Percentiles rank a stretch among this genome's conserved stretches.
These are phyloP conservation scores for Zymoseptoria crescenta DNA, from an alignment of 2,329 filamentous ascomycete species.

Conservation along the genomic window DNA sequence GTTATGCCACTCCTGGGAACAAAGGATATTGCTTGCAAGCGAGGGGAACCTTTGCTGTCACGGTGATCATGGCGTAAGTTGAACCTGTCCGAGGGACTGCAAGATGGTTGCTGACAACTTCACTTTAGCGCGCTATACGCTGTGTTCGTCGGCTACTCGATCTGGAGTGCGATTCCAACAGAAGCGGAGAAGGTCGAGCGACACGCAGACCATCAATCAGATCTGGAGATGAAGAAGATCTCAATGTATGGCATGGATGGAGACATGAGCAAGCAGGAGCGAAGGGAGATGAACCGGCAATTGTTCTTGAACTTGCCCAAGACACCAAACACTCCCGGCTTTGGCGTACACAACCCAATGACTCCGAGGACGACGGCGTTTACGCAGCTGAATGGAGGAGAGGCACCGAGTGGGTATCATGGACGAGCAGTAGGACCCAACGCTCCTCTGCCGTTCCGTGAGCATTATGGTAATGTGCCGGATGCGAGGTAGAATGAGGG, in stretches of 20 bases:
- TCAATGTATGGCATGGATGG: constrained; percentile 37
- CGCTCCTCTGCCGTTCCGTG: constrained; percentile 23
- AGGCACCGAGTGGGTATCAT: constrained; percentile 5
- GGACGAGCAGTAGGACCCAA: constrained; percentile 6
- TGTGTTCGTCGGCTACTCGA: constrained; percentile 50
- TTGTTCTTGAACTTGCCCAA: constrained; percentile 31
- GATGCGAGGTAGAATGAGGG: constrained; percentile 11
- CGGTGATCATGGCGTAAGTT: constrained; percentile 61
- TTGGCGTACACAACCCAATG: constrained; percentile 33
- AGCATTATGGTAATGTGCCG: constrained; percentile 17
- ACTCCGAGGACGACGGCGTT: constrained; percentile 63
- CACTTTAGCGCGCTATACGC: constrained; percentile 50
- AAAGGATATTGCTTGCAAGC: constrained; percentile 57
- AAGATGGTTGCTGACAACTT: constrained; percentile 5
- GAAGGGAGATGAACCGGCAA: constrained; percentile 50
- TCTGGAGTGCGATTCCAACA: constrained; percentile 48
- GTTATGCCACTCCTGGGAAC: constrained; percentile 40
- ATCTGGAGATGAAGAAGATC: constrained; percentile 46
- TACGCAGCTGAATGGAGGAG: constrained; percentile 44
- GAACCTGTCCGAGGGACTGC: neutral
- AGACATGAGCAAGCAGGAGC: constrained; percentile 38
- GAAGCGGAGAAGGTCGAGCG: constrained; percentile 24
- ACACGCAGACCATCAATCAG: constrained; percentile 18
- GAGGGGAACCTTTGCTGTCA: constrained; percentile 58
- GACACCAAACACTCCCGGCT: constrained; percentile 40